phyloP scores from a whole-genome alignment of 148 eudicot species.

The Dysphania ambrosioides region DNA sequence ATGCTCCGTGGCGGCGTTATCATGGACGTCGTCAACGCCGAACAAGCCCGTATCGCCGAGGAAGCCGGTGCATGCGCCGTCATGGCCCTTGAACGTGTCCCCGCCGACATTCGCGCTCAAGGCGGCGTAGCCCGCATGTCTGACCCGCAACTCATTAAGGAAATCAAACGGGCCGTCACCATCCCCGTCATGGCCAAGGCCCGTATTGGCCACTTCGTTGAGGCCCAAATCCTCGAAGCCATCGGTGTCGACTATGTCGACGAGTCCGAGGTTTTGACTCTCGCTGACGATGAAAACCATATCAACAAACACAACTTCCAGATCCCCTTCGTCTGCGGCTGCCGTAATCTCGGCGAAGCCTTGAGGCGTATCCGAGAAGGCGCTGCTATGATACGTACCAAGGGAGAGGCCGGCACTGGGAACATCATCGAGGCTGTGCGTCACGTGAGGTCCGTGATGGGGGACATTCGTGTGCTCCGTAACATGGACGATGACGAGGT shows the following conservation, averaged over 20 bases:
- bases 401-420: constrained; percentile 95
- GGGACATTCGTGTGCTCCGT: constrained; percentile 54
- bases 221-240: constrained; percentile 83
- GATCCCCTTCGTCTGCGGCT: constrained; percentile 88
- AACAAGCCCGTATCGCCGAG: constrained; percentile 84
- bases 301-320: constrained; percentile 89
- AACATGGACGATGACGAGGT: constrained; percentile 96
- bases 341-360: constrained; percentile 86
- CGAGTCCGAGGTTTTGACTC: constrained; percentile 78
- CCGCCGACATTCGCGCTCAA: constrained; percentile 90
- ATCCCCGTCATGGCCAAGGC: constrained; percentile 97
- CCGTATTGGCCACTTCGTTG: constrained; percentile 89
- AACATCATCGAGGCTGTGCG: constrained; percentile 70
- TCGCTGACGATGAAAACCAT: constrained; percentile 78
- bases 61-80: constrained; percentile 98
- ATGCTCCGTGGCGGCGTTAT: constrained; percentile 97
- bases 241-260: constrained; percentile 87
- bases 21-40: constrained; percentile 92
- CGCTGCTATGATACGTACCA: constrained; percentile 92
- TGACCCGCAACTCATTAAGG: constrained; percentile 88
- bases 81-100: constrained; percentile 94
- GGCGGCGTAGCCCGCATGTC: constrained; percentile 97
- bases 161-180: constrained; percentile 79
- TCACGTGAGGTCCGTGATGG: constrained; percentile 78
- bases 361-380: constrained; percentile 79